Percentiles rank a stretch among this genome's conserved stretches.
These are phyloP conservation scores for Dipodascopsis tothii DNA, from an alignment of 805 yeast species.

Conservation along the genomic window DNA sequence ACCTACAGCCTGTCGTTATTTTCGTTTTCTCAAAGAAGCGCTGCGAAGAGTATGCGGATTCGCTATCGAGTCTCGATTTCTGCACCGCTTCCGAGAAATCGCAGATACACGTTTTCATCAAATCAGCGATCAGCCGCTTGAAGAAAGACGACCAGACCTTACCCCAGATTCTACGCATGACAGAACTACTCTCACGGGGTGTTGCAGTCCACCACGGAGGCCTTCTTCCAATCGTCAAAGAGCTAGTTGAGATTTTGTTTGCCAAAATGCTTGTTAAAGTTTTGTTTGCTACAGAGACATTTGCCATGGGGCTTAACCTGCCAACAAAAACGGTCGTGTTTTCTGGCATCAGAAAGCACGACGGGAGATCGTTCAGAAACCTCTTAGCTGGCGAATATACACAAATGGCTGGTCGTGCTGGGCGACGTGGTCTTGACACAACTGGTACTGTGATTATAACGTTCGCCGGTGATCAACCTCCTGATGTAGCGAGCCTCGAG, in stretches of 20 bases:
- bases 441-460: conserved; percentile 92
- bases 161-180: conserved; percentile 79
- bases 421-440: conserved; percentile 89
- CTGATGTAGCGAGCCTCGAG: conserved; percentile 41
- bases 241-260: conserved; percentile 84
- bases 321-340: conserved; percentile 96
- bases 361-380: conserved; percentile 74
- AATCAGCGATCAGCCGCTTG: conserved; percentile 76
- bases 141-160: conserved; percentile 86
- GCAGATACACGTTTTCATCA: conserved; percentile 88
- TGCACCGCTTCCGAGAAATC: conserved; percentile 80
- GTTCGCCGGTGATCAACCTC: conserved; percentile 41
- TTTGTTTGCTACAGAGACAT: conserved; percentile 93
- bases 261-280: conserved; percentile 81
- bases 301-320: conserved; percentile 95
- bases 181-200: conserved; percentile 81
- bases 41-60: conserved; percentile 87
- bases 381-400: conserved; percentile 94
- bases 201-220: conserved; percentile 97
- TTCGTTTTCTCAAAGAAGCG: conserved; percentile 90
- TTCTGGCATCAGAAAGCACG: conserved; percentile 78
- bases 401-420: conserved; percentile 98
- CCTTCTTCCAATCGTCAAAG: conserved; percentile 83
- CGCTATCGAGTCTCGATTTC: conserved; percentile 65
- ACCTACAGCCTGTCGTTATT: conserved; percentile 81